Evolutionary conservation across 2,329 filamentous ascomycete species (phyloP), one percentile per base, ranked within the genome.

Genomic region (Aspergillus sp.): DNA sequence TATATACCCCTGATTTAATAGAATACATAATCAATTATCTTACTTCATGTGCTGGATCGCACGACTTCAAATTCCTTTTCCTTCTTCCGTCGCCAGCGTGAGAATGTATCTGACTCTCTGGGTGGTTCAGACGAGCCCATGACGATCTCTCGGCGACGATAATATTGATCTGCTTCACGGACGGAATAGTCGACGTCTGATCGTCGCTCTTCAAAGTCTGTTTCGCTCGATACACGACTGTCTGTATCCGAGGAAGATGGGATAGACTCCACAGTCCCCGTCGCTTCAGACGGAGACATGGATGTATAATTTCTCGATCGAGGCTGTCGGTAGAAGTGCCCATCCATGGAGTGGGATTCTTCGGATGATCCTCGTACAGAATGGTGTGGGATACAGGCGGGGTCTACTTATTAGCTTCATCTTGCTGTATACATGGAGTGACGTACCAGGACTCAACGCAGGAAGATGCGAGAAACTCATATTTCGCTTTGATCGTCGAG

Each of bases 61-160:
- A 42, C 28, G 36, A 47, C 45, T 26, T 39, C 42, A 30, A 47
- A 47, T 1, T 42, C 36, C 36, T 47, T 45, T 27, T 39, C 37
- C 32, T 45, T 45, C 33, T 33, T 13, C 28, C 19, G n/a, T 27
- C 33, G 26, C 30, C 30, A 40, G 11, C 26, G 6, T 6, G 8
- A 28, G 19, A 33, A 6, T n/a, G 9, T 27, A 19, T 26, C 7
- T 19, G n/a, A 5, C 8, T 31, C 6, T 28, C 19, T 8, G 7
- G 12, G 8, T 12, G 39, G 26, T 6, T 4, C 9, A n/a, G 12
- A 7, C 10, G 33, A 34, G 5, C 33, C 33, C 33, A 34, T 34
- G 12, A 19, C n/a, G 19, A 34, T 19, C 5, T 7, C 26, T 26
- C 6, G 31, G 12, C 37, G 37, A 12, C 44, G 27, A 19, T 47